phyloP scores from a whole-genome alignment of 2,329 filamentous ascomycete species.

The Claviceps sorghi region DNA sequence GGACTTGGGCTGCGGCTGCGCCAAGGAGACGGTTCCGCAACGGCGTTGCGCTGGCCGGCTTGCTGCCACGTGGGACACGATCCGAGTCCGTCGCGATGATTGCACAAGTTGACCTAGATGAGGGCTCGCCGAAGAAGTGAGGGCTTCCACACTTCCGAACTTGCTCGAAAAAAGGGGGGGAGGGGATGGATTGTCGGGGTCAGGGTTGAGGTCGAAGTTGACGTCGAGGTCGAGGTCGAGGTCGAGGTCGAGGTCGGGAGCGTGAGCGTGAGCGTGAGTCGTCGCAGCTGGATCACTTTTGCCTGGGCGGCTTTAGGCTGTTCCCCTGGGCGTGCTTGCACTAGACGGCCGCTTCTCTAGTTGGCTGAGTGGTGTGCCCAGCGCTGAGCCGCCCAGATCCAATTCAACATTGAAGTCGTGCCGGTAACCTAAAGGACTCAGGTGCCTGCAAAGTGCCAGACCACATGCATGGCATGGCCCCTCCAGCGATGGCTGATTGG shows the following conservation, averaged over 20 bases:
- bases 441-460: too few species aligned
- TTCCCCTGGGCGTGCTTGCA: too few species aligned
- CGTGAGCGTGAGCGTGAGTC: neutral
- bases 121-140: neutral
- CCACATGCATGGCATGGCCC: neutral
- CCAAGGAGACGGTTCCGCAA: neutral
- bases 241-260: neutral
- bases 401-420: too few species aligned
- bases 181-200: neutral
- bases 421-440: too few species aligned
- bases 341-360: neutral
- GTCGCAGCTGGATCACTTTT: neutral
- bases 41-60: neutral
- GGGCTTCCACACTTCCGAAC: neutral
- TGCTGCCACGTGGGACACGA: neutral
- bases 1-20: neutral
- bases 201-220: neutral
- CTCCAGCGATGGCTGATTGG: neutral
- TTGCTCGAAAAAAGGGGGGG: neutral
- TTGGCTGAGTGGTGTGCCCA: neutral
- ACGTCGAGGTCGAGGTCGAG: neutral
- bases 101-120: neutral
- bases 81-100: neutral
- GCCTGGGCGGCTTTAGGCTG: too few species aligned
- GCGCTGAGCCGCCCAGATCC: too few species aligned